Evolutionary conservation across 2,329 filamentous ascomycete species (phyloP).

Genomic region (Sporothrix schenckii): DNA sequence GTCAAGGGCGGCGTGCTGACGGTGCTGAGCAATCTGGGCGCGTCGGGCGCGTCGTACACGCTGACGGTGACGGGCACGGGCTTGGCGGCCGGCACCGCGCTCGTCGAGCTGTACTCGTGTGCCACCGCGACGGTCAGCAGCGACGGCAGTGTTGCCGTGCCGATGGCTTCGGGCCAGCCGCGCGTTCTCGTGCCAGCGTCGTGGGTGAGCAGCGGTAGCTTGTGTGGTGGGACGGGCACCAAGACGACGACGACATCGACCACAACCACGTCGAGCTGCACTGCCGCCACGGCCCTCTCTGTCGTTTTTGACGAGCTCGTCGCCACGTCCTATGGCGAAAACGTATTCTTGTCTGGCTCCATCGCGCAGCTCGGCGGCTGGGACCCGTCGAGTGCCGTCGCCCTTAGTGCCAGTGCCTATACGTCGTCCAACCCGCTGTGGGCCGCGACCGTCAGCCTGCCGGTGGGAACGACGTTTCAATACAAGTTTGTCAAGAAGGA

Average conservation of each 20-base stretch:
- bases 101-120: constrained; percentile 39
- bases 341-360: constrained; percentile 66
- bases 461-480: constrained; percentile 58
- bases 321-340: constrained; percentile 63
- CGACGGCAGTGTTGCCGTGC: constrained; percentile 46
- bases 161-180: constrained; percentile 47
- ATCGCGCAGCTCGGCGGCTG: constrained; percentile 64
- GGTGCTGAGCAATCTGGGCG: constrained; percentile 41
- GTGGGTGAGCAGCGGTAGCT: constrained; percentile 45
- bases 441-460: constrained; percentile 58
- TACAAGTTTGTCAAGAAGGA: constrained; percentile 71
- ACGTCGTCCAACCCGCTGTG: constrained; percentile 63
- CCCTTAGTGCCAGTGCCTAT: constrained; percentile 63
- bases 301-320: constrained; percentile 66
- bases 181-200: constrained; percentile 32
- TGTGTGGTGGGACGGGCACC: constrained; percentile 38
- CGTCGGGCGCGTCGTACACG: constrained; percentile 36
- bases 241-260: constrained; percentile 13
- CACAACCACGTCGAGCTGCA: constrained; percentile 19
- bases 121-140: constrained; percentile 40
- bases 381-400: constrained; percentile 57
- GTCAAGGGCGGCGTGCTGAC: constrained; percentile 41
- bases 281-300: constrained; percentile 52
- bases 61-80: constrained; percentile 37
- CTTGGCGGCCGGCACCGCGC: constrained; percentile 36